These are phyloP conservation scores for Setaria italica DNA, from an alignment of 202 grass and related monocot genomes.

Conservation along the genomic window DNA sequence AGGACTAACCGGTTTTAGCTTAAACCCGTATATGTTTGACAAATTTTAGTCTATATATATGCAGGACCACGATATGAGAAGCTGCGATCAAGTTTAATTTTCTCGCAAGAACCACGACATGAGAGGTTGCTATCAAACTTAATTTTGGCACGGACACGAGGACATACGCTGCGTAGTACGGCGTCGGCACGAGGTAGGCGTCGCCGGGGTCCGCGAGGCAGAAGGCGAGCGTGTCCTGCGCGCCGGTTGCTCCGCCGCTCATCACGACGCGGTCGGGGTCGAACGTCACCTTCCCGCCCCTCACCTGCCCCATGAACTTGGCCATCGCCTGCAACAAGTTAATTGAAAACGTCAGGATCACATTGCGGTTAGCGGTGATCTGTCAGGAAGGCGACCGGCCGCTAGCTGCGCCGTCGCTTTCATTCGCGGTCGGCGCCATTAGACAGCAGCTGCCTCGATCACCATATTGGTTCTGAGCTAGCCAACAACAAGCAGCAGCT, in stretches of 20 bases:
- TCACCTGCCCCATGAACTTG: slow-evolving; percentile 84
- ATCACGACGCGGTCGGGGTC: slow-evolving; percentile 77
- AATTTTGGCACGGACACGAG: slow-evolving; percentile 8
- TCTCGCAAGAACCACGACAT: not conserved
- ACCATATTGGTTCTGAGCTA: not conserved
- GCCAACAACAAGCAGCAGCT: not conserved
- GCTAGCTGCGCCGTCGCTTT: slow-evolving; percentile 34
- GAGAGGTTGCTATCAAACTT: slow-evolving; percentile 11
- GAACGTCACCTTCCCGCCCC: slow-evolving; percentile 72
- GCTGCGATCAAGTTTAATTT: too few relatives aligned
- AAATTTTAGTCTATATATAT: too few relatives aligned
- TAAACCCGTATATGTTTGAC: too few relatives aligned
- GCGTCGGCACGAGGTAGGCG: slow-evolving; percentile 87
- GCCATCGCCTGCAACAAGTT: slow-evolving; percentile 70
- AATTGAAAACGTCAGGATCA: slow-evolving; percentile 26
- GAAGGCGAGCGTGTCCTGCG: slow-evolving; percentile 90
- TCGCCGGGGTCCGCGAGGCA: slow-evolving; percentile 94
- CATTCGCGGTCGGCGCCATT: not conserved
- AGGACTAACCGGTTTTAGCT: too few relatives aligned
- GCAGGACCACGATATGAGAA: not conserved
- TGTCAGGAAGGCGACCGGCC: not conserved
- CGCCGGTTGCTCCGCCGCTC: slow-evolving; percentile 86
- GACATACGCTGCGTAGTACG: slow-evolving; percentile 88
- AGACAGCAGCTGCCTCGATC: not conserved
- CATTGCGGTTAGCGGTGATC: slow-evolving; percentile 19